These are phyloP conservation scores for Leccinum pellstonianum DNA, from an alignment of 768 basidiomycete genomes.

Conservation along the genomic window DNA sequence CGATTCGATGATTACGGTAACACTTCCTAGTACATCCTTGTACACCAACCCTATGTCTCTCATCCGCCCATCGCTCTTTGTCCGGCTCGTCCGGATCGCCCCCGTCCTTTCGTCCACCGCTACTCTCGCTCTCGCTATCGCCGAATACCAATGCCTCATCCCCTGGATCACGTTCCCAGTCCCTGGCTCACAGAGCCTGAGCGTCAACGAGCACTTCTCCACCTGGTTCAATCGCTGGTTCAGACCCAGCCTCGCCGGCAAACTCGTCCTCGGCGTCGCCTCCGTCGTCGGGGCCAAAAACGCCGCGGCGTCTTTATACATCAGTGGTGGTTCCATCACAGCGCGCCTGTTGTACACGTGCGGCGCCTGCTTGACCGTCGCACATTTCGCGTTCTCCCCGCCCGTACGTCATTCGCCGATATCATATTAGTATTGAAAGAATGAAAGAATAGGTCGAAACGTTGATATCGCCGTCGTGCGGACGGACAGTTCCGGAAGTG, in stretches of 20 bases:
- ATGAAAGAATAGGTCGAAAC: neutral
- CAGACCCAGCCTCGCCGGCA: neutral
- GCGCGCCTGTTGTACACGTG: neutral
- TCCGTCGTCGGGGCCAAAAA: neutral
- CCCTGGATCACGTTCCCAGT: neutral
- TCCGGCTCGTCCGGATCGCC: neutral
- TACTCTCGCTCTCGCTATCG: constrained; percentile 1
- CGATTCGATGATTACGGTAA: neutral
- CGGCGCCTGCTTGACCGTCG: constrained; percentile 7
- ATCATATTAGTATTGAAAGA: neutral
- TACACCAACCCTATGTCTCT: neutral
- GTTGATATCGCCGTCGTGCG: no score
- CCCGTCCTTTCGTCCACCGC: constrained; percentile 9
- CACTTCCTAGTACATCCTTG: neutral
- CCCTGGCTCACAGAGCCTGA: neutral
- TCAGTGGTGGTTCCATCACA: neutral
- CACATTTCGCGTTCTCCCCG: constrained; percentile 6
- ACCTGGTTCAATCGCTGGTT: neutral
- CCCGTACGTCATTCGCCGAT: neutral
- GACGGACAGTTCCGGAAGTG: constrained; percentile 2
- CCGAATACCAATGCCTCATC: neutral
- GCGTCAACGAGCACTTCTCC: neutral
- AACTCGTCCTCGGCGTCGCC: neutral
- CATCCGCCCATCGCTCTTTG: neutral
- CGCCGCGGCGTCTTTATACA: neutral